Percentiles rank a stretch among this genome's conserved stretches.
Evolutionary conservation across 768 basidiomycete species (phyloP).

Genomic region (Lactifluus echinatus): DNA sequence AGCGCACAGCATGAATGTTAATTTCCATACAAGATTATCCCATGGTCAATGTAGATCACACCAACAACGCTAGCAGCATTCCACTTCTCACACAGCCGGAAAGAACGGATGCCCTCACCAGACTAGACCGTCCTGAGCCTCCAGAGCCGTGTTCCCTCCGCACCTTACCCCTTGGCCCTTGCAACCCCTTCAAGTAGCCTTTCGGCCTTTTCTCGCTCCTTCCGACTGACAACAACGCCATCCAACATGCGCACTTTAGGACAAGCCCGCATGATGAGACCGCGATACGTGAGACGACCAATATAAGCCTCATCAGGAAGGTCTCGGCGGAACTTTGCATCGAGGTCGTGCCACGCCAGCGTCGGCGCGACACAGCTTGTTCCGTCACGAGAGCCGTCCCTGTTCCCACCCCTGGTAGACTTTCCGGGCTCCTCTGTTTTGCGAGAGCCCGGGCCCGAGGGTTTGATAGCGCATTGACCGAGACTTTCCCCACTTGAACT

Average conservation of each 20-base stretch:
- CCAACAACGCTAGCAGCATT: constrained; percentile 6
- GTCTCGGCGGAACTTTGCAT: constrained; percentile 79
- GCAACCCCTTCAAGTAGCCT: constrained; percentile 52
- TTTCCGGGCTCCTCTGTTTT: constrained; percentile 24
- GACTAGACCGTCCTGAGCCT: constrained; percentile 14
- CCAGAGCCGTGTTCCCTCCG: constrained; percentile 1
- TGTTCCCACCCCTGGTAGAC: constrained; percentile 28
- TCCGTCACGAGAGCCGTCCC: constrained; percentile 9
- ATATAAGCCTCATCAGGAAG: constrained; percentile 85
- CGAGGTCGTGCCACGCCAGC: constrained; percentile 61
- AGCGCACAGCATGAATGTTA: constrained; percentile 14
- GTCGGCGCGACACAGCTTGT: constrained; percentile 14
- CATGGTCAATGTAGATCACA: constrained; percentile 15
- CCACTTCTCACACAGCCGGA: constrained; percentile 8
- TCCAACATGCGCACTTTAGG: constrained; percentile 63
- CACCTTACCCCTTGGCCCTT: constrained; percentile 27
- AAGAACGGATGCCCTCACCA: constrained; percentile 12
- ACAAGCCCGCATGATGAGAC: constrained; percentile 76
- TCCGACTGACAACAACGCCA: constrained; percentile 73
- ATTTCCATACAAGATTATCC: constrained; percentile 13
- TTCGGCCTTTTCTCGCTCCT: constrained; percentile 80
- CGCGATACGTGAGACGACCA: constrained; percentile 82
- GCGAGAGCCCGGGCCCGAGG: constrained; percentile 19
- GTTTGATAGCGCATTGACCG: constrained; percentile 22
- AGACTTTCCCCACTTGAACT: constrained; percentile 17